Evolutionary conservation across 257 asterid genomes (phyloP), one percentile per base, ranked within the genome.

Genomic region (Parsonsia alboflavescens): DNA sequence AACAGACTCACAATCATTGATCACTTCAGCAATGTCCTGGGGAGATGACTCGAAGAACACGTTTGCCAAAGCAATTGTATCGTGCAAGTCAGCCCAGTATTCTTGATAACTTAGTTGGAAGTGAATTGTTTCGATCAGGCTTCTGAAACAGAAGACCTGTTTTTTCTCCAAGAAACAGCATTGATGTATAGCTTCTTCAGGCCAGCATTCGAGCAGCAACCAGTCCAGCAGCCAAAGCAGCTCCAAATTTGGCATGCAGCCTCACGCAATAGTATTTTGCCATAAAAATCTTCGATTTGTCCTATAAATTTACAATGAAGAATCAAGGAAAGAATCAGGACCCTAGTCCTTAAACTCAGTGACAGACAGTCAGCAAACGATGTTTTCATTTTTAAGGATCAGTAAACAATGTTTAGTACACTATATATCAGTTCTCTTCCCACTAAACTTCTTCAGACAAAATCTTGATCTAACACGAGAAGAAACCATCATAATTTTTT

Each of bases 251-350:
- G 48, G 86, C 79, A 71, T 93, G 97, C 74, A 93, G 81, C 78
- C 96, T 83, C 94, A 93, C 98, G 77, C 90, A 85, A 70, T 85
- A 88, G 72, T 90, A 93, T 65, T 90, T 93, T 7, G 97, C 91
- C 93, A 90, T 82, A 72, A 93, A 90, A 41, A 89, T 93, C 84
- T 84, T 86, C 33, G 86, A 50, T 73, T 81, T 82, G 75, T 93
- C 96, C 98, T 90, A 63, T 16, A 45, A 64, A 57, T 41, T 58
- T 65, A 39, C 12, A 65, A 73, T 62, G 22, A 9, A 77, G 42
- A 53, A 77, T 65, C 68, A 49, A 49, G 45, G 63, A 33, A 49
- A 50, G 63, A 33, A 49, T 8, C 8, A 4, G 36, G n/a, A 33
- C 3, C 46, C 21, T 5, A 50, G 5, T n/a, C 21, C 26, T 26